These are phyloP conservation scores for Akanthomyces muscarius DNA, from an alignment of 2,329 filamentous ascomycete species.

Conservation along the genomic window DNA sequence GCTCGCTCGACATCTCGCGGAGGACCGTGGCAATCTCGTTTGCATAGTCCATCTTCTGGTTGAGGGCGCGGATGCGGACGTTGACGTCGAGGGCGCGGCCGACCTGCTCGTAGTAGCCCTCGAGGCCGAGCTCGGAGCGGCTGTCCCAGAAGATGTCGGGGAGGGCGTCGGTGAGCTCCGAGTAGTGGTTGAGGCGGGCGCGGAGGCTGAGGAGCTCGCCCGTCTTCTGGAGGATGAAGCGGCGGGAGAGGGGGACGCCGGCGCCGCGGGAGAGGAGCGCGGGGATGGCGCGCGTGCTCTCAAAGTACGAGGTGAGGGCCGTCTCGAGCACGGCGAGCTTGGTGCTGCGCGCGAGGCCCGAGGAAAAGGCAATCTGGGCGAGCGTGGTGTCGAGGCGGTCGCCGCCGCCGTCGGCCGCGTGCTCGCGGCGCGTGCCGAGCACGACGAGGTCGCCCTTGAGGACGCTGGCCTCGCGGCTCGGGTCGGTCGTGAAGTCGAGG, in stretches of 20 bases:
- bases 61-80: constrained; percentile 83
- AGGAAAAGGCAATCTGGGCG: constrained; percentile 95
- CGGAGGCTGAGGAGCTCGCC: constrained; percentile 86
- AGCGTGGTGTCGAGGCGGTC: constrained; percentile 60
- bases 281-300: constrained; percentile 79
- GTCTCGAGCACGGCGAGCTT: constrained; percentile 91
- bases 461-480: constrained; percentile 65
- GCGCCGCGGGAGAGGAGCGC: constrained; percentile 66
- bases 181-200: constrained; percentile 93
- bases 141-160: constrained; percentile 98
- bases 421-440: constrained; percentile 67
- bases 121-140: constrained; percentile 80
- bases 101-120: constrained; percentile 93
- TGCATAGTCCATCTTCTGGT: constrained; percentile 97
- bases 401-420: constrained; percentile 35
- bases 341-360: constrained; percentile 84
- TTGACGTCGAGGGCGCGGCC: constrained; percentile 86
- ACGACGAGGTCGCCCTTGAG: constrained; percentile 87
- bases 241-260: constrained; percentile 46
- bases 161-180: constrained; percentile 88
- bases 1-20: constrained; percentile 83
- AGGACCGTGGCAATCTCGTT: constrained; percentile 90
- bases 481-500: constrained; percentile 79
- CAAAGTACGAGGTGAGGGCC: constrained; percentile 77
- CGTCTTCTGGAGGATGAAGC: constrained; percentile 87